Evolutionary conservation across 768 basidiomycete species (phyloP).

Genomic region (Serendipita sp.): DNA sequence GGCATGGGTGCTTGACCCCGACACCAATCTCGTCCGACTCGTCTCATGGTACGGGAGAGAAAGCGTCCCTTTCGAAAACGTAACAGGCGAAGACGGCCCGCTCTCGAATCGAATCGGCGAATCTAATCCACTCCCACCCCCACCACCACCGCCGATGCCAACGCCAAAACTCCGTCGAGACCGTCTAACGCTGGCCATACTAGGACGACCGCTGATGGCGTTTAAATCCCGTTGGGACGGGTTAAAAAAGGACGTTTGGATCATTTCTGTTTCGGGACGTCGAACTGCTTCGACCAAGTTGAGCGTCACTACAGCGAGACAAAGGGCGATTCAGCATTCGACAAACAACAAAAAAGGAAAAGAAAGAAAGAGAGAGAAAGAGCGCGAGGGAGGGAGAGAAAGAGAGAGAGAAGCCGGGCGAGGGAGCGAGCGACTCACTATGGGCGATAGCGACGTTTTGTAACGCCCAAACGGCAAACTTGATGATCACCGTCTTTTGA

Average conservation of each 20-base stretch:
- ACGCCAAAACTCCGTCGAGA: neutral
- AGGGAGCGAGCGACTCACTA: neutral
- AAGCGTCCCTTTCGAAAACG: neutral
- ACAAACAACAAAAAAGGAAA: neutral
- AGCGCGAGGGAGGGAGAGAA: neutral
- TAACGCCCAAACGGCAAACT: neutral
- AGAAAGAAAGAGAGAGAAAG: neutral
- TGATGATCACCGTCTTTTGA: constrained; percentile 2
- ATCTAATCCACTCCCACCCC: neutral
- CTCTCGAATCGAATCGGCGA: neutral
- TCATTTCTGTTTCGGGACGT: neutral
- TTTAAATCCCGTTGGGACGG: neutral
- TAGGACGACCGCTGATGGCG: neutral
- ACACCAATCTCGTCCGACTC: neutral
- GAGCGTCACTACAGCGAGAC: neutral
- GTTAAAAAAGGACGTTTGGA: neutral
- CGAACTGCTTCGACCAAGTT: constrained; percentile 2
- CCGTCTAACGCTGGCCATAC: neutral
- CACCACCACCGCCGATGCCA: neutral
- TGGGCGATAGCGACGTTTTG: neutral
- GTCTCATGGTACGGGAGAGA: neutral
- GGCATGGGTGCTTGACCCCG: neutral
- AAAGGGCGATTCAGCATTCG: neutral
- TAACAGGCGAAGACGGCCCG: neutral
- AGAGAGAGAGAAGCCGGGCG: neutral